Evolutionary conservation across 2,329 filamentous ascomycete genomes (phyloP).

Genomic region (Fusarium solani-melongenae): DNA sequence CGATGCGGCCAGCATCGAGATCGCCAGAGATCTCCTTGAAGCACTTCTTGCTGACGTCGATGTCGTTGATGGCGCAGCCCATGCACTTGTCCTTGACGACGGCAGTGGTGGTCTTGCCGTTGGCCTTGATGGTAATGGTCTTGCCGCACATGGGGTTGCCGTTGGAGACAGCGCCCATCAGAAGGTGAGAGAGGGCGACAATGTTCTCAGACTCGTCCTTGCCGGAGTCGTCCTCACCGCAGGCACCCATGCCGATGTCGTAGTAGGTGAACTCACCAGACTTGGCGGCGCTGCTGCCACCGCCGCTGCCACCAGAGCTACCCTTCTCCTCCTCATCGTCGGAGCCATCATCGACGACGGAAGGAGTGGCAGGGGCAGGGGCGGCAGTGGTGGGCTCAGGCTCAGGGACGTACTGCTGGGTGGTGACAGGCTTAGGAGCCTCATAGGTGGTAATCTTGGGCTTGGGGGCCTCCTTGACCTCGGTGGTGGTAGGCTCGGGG

Average conservation of each 20-base stretch:
- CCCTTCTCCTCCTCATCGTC: conserved; percentile 29
- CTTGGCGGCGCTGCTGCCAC: conserved; percentile 44
- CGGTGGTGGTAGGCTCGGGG: conserved; percentile 8
- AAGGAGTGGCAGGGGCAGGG: conserved; percentile 28
- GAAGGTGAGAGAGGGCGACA: conserved; percentile 72
- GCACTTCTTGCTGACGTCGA: conserved; percentile 70
- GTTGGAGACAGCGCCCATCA: conserved; percentile 75
- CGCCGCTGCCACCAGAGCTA: conserved; percentile 20
- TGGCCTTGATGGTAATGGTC: conserved; percentile 70
- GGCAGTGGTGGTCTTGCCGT: conserved; percentile 68
- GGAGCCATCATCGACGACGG: conserved; percentile 1
- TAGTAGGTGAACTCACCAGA: conserved; percentile 81
- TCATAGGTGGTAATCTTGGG: conserved; percentile 23
- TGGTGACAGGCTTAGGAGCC: conserved; percentile 10
- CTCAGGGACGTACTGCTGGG: conserved; percentile 1
- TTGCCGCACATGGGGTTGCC: conserved; percentile 77
- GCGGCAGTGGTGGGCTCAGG: conserved; percentile 32
- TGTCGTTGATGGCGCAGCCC: conserved; percentile 66
- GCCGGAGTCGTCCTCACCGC: conserved; percentile 72
- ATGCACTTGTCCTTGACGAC: conserved; percentile 80
- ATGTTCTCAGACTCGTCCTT: conserved; percentile 66
- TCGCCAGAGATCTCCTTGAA: conserved; percentile 65
- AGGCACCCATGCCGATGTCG: conserved; percentile 73
- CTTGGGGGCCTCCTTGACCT: conserved; percentile 13
- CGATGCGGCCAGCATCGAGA: conserved; percentile 56